Conservation (phyloP, 2,329 filamentous ascomycete species). For the Trichophyton benhamiae region DNA sequence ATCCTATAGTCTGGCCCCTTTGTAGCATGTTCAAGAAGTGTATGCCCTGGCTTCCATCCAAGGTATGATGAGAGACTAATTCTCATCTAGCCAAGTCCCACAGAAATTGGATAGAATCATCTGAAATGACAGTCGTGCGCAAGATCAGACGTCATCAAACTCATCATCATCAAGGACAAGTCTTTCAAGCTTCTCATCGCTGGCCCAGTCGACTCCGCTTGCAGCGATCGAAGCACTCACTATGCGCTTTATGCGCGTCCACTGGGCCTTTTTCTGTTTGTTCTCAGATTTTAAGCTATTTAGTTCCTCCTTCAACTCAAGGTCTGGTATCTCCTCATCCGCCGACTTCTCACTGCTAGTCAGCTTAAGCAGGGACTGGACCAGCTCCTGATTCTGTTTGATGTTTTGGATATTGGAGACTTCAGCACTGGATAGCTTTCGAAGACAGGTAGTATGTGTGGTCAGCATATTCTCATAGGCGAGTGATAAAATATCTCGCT, state of each 20-base stretch:
- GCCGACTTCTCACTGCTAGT: constrained; percentile 43
- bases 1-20: too few species aligned
- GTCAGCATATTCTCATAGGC: constrained; percentile 49
- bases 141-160: constrained; percentile 7
- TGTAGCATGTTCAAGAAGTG: too few species aligned
- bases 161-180: constrained; percentile 53
- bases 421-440: constrained; percentile 46
- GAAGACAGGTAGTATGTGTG: constrained; percentile 40
- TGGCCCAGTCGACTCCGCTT: constrained; percentile 71
- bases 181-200: constrained; percentile 53
- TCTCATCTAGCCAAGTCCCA: too few species aligned
- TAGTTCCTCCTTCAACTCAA: constrained; percentile 44
- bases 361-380: constrained; percentile 51
- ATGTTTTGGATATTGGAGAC: constrained; percentile 46
- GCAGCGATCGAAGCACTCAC: constrained; percentile 67
- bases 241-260: constrained; percentile 65
- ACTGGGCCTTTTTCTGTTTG: constrained; percentile 51
- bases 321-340: constrained; percentile 43
- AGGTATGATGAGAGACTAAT: too few species aligned
- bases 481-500: constrained; percentile 56
- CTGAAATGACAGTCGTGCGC: neutral
- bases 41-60: too few species aligned
- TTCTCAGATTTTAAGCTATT: constrained; percentile 47
- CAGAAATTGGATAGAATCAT: neutral
- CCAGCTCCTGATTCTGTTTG: constrained; percentile 50